Evolutionary conservation across 2,329 filamentous ascomycete genomes (phyloP).

Genomic region (Sporothrix brunneoviolacea): DNA sequence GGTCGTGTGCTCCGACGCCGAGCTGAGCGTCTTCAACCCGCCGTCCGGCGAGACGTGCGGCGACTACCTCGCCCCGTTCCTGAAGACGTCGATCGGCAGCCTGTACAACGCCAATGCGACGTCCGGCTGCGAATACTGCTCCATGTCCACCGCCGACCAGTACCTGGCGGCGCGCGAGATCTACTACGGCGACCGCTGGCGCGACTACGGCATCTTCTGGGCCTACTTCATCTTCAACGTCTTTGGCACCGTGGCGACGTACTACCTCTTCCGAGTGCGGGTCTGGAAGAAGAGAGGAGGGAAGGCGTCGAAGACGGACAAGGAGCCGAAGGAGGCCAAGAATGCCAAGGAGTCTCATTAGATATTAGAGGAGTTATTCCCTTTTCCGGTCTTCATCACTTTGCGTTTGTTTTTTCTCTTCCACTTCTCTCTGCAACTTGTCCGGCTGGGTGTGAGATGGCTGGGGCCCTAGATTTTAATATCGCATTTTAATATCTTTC

Average conservation of each 20-base stretch:
- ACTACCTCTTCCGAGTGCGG: slow-evolving; percentile 55
- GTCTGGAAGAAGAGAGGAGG: slow-evolving; percentile 21
- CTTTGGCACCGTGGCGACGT: slow-evolving; percentile 48
- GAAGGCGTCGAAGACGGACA: not conserved
- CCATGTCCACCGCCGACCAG: slow-evolving; percentile 55
- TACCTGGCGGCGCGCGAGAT: slow-evolving; percentile 44
- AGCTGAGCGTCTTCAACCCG: slow-evolving; percentile 59
- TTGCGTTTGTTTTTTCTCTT: no score
- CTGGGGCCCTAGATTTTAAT: no score
- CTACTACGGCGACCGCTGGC: slow-evolving; percentile 51
- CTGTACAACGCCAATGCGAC: slow-evolving; percentile 56
- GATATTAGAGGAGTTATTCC: no score
- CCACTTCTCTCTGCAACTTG: no score
- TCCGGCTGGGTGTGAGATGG: no score
- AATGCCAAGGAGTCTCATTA: no score
- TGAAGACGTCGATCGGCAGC: slow-evolving; percentile 44
- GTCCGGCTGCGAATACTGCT: slow-evolving; percentile 59
- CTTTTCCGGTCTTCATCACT: no score
- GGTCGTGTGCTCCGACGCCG: slow-evolving; percentile 46
- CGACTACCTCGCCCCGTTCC: slow-evolving; percentile 54
- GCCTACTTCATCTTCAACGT: slow-evolving; percentile 61
- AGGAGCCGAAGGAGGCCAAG: not conserved
- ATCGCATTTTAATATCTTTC: no score
- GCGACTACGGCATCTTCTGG: slow-evolving; percentile 66
- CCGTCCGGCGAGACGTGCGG: slow-evolving; percentile 57